Evolutionary conservation across 306 rosid genomes (phyloP), one percentile per base, ranked within the genome.

Genomic region (Aeschynomene evenia): DNA sequence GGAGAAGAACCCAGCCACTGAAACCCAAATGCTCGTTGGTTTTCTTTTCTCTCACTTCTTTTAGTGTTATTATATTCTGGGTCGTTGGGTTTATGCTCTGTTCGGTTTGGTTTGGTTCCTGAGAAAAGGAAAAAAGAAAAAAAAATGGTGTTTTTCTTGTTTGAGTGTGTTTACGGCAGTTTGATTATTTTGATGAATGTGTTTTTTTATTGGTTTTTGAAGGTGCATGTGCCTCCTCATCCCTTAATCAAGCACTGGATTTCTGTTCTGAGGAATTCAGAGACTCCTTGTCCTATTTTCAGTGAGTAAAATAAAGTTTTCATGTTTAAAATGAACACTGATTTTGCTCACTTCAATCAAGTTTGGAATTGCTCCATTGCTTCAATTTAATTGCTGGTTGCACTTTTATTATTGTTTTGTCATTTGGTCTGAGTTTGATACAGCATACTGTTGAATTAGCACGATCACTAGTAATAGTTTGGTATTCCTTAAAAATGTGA

Each of bases 201-300:
- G 8, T 42, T 54, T 57, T 34, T 7, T 28, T 6, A 21, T 66
- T 63, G 19, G 63, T 14, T 22, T n/a, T 63, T 73, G 45, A 59
- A 88, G 95, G 89, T 88, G 0, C 86, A 45, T 54, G 95, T 88
- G 42, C 95, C 95, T 12, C 95, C 95, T 0, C 95, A 88, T 34
- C 40, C 40, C 10, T 34, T 34, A 80, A 83, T 88, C 75, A 88
- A 88, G 85, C 95, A 83, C 78, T 88, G 91, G 91, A 87, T 88
- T 79, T 88, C 95, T 14, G 77, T 88, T 76, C 79, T 88, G 71
- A 83, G 91, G 70, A 88, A 88, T 48, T 89, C 83, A 22, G 87
- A 85, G 57, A 88, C 91, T 43, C 91, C 87, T 46, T 81, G 78
- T 68, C 79, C 87, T 60, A 82, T 88, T 70, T 88, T 88, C 19